Evolutionary conservation across 2,329 filamentous ascomycete species (phyloP), one percentile per base, ranked within the genome.

Genomic region (Nannizziopsis barbatae): DNA sequence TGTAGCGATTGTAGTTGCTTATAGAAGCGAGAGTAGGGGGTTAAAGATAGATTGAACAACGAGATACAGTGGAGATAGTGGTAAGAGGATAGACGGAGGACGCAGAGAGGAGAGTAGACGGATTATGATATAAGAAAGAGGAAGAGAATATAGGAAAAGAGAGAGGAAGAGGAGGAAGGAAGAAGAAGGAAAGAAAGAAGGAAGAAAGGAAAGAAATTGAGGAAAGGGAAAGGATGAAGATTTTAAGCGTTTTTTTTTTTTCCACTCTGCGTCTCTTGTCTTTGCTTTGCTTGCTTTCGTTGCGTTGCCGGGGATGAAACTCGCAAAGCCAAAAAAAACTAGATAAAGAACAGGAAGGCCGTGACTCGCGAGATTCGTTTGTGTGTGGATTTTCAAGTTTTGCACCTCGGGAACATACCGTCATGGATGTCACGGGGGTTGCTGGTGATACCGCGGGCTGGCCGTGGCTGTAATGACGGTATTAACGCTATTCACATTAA

Each of bases 241-340:
- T 35, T 45, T 45, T 40, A 32, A 12, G 22, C 40, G 22, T 22
- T 22, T 15, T 42, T 15, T 15, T 10, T 42, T 22, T 14, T 11
- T 22, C 39, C 18, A 20, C n/a, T 17, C 18, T 17, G 9, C 30
- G 2, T 5, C 15, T 3, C 39, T 18, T 37, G 20, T 31, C 18
- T 22, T 18, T 8, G 10, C 35, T 38, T 43, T 44, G 38, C 36
- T 35, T 32, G 53, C 59, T 62, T 56, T 56, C 58, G 54, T 50
- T 52, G 55, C 22, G 22, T 45, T 15, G 18, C 22, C 37, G 20
- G 5, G 20, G 35, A 27, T 27, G 22, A 27, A 27, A 27, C 22
- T 27, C 22, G 22, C n/a, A n/a, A n/a, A n/a, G n/a, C n/a, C n/a
- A n/a, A n/a, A 27, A 27, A 7, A 27, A 27, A 27, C 22, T 27